A percentile compares a stretch with the other conserved stretches of the same genome.
These are phyloP conservation scores for Yamadazyma diddensiae DNA, from an alignment of 1,139 yeast genomes.

Conservation along the genomic window DNA sequence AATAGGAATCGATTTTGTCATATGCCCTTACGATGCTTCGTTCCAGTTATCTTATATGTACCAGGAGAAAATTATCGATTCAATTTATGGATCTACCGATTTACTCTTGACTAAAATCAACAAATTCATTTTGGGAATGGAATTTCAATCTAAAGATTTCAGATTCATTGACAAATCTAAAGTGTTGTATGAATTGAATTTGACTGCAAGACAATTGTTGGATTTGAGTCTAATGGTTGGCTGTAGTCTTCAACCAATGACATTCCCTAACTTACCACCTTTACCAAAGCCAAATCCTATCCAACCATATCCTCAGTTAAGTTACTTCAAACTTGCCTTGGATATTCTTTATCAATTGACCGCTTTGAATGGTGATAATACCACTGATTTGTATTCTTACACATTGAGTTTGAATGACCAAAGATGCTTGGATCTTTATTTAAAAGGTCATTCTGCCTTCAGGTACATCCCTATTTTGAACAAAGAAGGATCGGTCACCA, in stretches of 20 bases:
- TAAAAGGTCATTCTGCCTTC: conserved; percentile 39
- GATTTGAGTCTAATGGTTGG: conserved; percentile 80
- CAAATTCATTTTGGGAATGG: conserved; percentile 71
- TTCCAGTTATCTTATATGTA: conserved; percentile 76
- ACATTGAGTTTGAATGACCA: conserved; percentile 38
- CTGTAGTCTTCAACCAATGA: conserved; percentile 67
- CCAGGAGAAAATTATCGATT: conserved; percentile 58
- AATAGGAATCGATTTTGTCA: conserved; percentile 59
- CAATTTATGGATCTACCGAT: conserved; percentile 84
- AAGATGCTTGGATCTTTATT: conserved; percentile 34
- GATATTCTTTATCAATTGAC: conserved; percentile 41
- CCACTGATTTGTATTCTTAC: conserved; percentile 34
- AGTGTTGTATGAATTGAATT: conserved; percentile 58
- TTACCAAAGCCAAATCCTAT: conserved; percentile 44
- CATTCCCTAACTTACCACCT: conserved; percentile 58
- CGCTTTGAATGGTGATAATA: conserved; percentile 26
- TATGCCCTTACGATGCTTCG: conserved; percentile 83
- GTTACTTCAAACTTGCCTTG: conserved; percentile 42
- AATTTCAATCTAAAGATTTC: conserved; percentile 60
- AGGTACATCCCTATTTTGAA: conserved; percentile 66
- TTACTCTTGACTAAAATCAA: conserved; percentile 63
- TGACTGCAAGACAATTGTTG: conserved; percentile 63
- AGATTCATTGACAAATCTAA: conserved; percentile 60
- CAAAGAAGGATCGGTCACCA: conserved; percentile 64
- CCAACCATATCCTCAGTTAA: conserved; percentile 43